Evolutionary conservation across 2,329 filamentous ascomycete species (phyloP).

Genomic region (Cordyceps militaris): DNA sequence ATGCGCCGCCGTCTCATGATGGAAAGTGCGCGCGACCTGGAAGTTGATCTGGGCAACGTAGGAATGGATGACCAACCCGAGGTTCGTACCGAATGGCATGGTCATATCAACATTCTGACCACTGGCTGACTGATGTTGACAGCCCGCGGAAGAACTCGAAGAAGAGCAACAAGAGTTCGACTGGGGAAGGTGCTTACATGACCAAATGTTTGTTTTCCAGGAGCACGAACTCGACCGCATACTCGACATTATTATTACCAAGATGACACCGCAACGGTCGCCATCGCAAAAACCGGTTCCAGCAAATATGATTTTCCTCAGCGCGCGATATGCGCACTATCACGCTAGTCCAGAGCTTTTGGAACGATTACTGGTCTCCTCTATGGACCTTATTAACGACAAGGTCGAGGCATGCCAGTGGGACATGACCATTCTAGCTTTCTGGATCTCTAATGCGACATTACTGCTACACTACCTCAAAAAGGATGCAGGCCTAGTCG

Average conservation of each 20-base stretch:
- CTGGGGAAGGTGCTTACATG: conserved; percentile 88
- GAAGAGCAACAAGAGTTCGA: conserved; percentile 92
- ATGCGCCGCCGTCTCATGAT: conserved; percentile 97
- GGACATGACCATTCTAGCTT: conserved; percentile 99
- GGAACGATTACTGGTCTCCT: conserved; percentile 69
- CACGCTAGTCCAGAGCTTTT: conserved; percentile 84
- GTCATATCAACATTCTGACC: not conserved
- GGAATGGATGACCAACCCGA: conserved; percentile 94
- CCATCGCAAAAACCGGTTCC: conserved; percentile 97
- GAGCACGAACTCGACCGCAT: conserved; percentile 88
- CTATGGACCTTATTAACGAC: conserved; percentile 94
- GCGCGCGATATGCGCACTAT: conserved; percentile 93
- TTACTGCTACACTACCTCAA: conserved; percentile 93
- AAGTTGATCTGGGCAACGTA: conserved; percentile 92
- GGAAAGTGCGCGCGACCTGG: conserved; percentile 94
- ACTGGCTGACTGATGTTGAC: conserved; percentile 20
- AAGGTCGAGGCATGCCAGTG: conserved; percentile 94
- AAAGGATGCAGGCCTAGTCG: conserved; percentile 77
- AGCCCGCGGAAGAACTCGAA: conserved; percentile 71
- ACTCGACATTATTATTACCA: conserved; percentile 91
- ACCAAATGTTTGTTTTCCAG: conserved; percentile 99
- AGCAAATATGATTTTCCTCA: conserved; percentile 93
- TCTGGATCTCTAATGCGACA: conserved; percentile 98
- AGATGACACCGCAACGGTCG: conserved; percentile 94
- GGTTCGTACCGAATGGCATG: conserved; percentile 39